phyloP scores from a whole-genome alignment of 331 rosid species.

The Quercus tomentella region DNA sequence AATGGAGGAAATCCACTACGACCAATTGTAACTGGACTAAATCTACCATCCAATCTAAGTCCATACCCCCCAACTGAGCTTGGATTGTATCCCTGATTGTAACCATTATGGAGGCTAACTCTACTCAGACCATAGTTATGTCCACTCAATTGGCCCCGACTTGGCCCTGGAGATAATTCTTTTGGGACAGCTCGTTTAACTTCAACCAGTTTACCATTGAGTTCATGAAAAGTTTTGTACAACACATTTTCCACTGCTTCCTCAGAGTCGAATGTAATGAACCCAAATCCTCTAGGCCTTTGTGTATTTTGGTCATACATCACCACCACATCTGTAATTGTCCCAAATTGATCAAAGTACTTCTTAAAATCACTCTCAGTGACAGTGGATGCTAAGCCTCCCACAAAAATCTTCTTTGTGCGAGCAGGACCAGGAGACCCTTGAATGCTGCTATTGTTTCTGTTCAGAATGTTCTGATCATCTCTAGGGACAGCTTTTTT shows the following conservation, averaged over 20 bases:
- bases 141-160: conserved; percentile 64
- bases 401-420: conserved; percentile 79
- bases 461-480: conserved; percentile 59
- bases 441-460: conserved; percentile 55
- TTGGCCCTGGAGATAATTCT: conserved; percentile 64
- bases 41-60: conserved; percentile 51
- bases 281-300: conserved; percentile 81
- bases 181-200: conserved; percentile 88
- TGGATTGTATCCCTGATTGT: conserved; percentile 55
- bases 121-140: conserved; percentile 48
- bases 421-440: conserved; percentile 68
- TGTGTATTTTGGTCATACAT: conserved; percentile 86
- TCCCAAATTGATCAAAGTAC: conserved; percentile 78
- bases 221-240: conserved; percentile 70
- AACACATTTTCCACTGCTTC: conserved; percentile 74
- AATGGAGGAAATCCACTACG: conserved; percentile 59
- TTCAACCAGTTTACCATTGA: conserved; percentile 84
- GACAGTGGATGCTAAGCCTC: conserved; percentile 78
- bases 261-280: conserved; percentile 74
- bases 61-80: conserved; percentile 53
- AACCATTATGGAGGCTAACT: conserved; percentile 56
- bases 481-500: conserved; percentile 88
- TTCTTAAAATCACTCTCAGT: conserved; percentile 72
- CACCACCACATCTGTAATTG: conserved; percentile 73
- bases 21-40: conserved; percentile 55